Evolutionary conservation across 2,329 filamentous ascomycete species (phyloP), one percentile per base, ranked within the genome.

Genomic region (Pyrenochaeta sp.): DNA sequence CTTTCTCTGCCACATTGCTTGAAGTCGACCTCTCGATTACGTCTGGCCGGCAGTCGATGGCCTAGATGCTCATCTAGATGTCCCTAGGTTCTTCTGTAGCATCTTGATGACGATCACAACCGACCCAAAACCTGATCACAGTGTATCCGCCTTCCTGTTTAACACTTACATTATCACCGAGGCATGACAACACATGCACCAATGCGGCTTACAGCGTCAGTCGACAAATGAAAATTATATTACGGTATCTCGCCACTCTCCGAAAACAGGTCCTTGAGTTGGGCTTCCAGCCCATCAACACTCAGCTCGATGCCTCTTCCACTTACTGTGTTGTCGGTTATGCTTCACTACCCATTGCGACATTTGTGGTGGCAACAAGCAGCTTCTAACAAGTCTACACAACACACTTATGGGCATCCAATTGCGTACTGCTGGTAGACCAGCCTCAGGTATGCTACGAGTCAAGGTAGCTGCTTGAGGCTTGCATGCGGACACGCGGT

Each of bases 401-500:
- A n/a, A 22, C 8, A 15, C 45, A 19, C 15, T 7, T 6, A 19
- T 15, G 15, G 4, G 15, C 28, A 12, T 30, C 28, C 28, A 36
- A 5, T 10, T 8, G 15, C 34, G 9, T 19, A 28, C 9, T 27
- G 7, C n/a, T 7, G 7, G 2, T 10, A 9, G 12, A n/a, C 19
- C 22, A 47, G 27, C 12, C 7, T 19, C 12, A 34, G 45, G 42
- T 44, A 44, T 22, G 12, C 15, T 44, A 24, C 45, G 45, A 47
- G 28, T 34, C 45, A 47, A 34, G 45, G 28, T 32, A 34, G 19
- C 27, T 7, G n/a, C 28, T 32, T 28, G 15, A 22, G 45, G 45
- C 45, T 36, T 47, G 28, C 44, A 46, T 32, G 45, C 22, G 15
- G 45, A 47, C 45, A n/a, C 45, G 28, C 28, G 45, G 28, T 34